Percentiles rank a stretch among this genome's conserved stretches.
phyloP scores from a whole-genome alignment of 495 filamentous ascomycete genomes.

The Ascobolus immersus region DNA sequence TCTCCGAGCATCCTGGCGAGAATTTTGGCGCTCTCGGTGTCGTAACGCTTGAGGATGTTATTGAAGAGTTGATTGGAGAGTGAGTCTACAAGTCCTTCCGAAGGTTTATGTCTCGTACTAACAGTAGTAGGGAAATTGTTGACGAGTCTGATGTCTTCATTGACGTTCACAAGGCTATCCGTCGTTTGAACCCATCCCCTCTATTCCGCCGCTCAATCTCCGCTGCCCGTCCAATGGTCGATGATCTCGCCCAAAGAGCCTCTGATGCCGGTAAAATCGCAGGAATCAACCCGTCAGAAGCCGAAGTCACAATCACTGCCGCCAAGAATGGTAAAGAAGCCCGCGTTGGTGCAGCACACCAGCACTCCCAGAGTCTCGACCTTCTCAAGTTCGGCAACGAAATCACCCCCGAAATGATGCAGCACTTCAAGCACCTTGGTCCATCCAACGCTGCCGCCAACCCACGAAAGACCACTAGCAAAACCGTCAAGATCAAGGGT shows the following conservation, averaged over 20 bases:
- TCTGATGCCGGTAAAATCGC: conserved; percentile 26
- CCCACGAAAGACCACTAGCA: conserved; percentile 60
- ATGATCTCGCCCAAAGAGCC: conserved; percentile 31
- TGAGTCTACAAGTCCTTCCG: conserved; percentile 23
- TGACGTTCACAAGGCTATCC: conserved; percentile 88
- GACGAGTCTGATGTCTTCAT: conserved; percentile 90
- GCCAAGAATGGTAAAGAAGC: background rate
- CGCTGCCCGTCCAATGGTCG: conserved; percentile 14
- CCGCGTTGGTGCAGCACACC: too few relatives aligned
- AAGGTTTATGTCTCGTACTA: background rate
- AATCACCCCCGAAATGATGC: conserved; percentile 24
- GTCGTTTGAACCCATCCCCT: conserved; percentile 45
- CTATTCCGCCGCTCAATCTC: conserved; percentile 9
- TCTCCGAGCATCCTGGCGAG: conserved; percentile 70
- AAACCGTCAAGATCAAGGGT: conserved; percentile 46
- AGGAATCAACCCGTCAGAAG: conserved; percentile 12
- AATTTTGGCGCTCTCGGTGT: conserved; percentile 76
- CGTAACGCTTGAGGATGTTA: conserved; percentile 89
- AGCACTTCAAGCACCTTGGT: conserved; percentile 73
- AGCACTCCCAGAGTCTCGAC: too few relatives aligned
- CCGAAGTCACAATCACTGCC: conserved; percentile 3
- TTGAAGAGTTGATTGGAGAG: conserved; percentile 95
- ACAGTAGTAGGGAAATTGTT: conserved; percentile 26
- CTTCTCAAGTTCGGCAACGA: too few relatives aligned
- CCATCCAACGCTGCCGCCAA: conserved; percentile 74